phyloP scores from a whole-genome alignment of 2,329 filamentous ascomycete species.

The Talaromyces sp. region DNA sequence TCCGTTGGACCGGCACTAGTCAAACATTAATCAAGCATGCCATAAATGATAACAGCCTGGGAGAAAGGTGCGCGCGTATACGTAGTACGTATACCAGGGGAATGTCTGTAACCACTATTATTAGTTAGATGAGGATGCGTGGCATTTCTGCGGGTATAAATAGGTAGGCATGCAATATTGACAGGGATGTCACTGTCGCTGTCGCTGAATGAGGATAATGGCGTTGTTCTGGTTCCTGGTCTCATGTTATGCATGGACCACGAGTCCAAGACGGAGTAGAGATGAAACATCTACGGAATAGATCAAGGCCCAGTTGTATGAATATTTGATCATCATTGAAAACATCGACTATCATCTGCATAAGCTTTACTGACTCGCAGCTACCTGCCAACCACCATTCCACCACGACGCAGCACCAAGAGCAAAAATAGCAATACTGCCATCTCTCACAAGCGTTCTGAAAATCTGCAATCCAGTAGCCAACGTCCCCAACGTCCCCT shows the following conservation, averaged over 20 bases:
- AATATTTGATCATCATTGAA: neutral
- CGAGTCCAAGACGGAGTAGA: neutral
- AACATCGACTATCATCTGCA: neutral
- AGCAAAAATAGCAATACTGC: conserved; percentile 46
- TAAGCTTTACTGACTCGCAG: conserved; percentile 10
- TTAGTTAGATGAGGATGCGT: neutral
- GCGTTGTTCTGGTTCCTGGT: neutral
- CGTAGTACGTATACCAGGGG: neutral
- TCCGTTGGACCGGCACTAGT: conserved; percentile 7
- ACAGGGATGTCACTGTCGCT: neutral
- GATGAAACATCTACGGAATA: neutral
- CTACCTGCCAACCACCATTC: conserved; percentile 32
- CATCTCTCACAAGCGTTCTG: conserved; percentile 44
- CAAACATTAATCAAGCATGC: neutral
- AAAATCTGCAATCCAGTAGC: conserved; percentile 39
- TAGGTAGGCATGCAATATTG: neutral
- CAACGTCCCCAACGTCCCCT: conserved; percentile 29
- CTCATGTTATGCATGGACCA: neutral
- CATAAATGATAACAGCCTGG: neutral
- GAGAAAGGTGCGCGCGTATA: neutral
- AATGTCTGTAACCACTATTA: neutral
- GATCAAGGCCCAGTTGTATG: neutral
- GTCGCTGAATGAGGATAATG: neutral
- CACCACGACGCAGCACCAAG: conserved; percentile 47
- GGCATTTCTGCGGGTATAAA: neutral